A percentile compares a stretch with the other conserved stretches of the same genome.
Evolutionary conservation across 345 rosid genomes (phyloP).

Genomic region (Odontarrhena argentea): DNA sequence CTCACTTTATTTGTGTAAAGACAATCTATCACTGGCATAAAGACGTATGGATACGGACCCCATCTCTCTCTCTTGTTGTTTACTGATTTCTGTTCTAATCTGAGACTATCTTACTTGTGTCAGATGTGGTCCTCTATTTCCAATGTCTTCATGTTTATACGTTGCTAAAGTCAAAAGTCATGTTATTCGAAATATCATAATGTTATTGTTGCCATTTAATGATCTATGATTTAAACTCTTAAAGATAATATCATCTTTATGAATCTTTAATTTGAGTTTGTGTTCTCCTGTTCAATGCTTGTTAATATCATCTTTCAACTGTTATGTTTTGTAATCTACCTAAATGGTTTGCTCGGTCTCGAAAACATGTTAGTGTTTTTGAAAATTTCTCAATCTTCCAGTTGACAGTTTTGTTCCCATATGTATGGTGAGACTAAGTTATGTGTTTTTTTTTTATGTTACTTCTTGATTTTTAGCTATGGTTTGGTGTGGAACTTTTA

Average conservation of each 20-base stretch:
- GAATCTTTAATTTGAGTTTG: not conserved
- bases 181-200: not conserved
- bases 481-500: slow-evolving; percentile 44
- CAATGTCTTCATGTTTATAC: not conserved
- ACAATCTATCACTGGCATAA: not conserved
- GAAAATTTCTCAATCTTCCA: not conserved
- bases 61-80: not conserved
- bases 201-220: slow-evolving; percentile 1
- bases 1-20: not conserved
- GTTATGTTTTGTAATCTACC: slow-evolving; percentile 36
- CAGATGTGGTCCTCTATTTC: slow-evolving; percentile 24
- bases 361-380: slow-evolving; percentile 43
- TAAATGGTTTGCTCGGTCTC: slow-evolving; percentile 22
- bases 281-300: no score
- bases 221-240: slow-evolving; percentile 10
- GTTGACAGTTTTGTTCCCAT: not conserved
- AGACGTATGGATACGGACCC: not conserved
- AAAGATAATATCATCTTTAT: not conserved
- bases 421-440: not conserved
- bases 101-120: not conserved
- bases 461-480: slow-evolving; percentile 13
- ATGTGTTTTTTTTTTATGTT: not conserved
- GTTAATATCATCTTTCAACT: not conserved
- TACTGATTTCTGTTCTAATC: not conserved
- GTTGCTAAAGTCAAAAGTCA: not conserved